Evolutionary conservation across 352 stramenopile species (phyloP).

Genomic region (Phytophthora cactorum): DNA sequence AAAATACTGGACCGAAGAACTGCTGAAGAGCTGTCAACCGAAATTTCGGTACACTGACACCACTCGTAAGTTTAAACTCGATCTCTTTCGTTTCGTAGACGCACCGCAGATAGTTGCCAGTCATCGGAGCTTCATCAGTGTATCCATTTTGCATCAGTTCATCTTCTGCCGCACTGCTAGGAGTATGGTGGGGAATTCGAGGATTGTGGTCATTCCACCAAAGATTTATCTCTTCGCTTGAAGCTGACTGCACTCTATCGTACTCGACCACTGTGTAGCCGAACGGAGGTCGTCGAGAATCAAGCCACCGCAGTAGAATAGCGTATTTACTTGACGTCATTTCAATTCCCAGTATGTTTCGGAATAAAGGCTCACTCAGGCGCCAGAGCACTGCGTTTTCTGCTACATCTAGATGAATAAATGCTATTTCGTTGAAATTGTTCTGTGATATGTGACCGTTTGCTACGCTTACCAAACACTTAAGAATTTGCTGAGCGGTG

Average conservation of each 20-base stretch:
- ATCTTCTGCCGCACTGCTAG: conserved; percentile 11
- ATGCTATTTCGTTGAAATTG: not conserved
- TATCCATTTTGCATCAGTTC: not conserved
- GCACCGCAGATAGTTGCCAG: conserved; percentile 22
- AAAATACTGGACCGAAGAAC: conserved; percentile 37
- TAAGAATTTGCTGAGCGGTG: conserved; percentile 16
- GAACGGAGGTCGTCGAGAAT: conserved; percentile 17
- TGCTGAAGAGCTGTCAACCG: conserved; percentile 44
- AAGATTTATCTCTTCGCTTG: conserved; percentile 1
- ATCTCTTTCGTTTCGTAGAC: conserved; percentile 49
- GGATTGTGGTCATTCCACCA: conserved; percentile 25
- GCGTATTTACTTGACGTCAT: conserved; percentile 10
- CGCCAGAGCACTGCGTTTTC: conserved; percentile 41
- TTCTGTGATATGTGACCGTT: conserved; percentile 10
- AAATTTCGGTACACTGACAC: conserved; percentile 43
- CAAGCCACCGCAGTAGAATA: conserved; percentile 19
- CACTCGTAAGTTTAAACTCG: conserved; percentile 47
- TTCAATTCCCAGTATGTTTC: conserved; percentile 29
- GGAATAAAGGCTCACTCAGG: conserved; percentile 32
- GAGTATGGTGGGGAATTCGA: conserved; percentile 9
- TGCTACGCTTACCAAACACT: conserved; percentile 8
- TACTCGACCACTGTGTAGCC: conserved; percentile 1
- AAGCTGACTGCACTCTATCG: not conserved
- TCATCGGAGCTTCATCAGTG: not conserved
- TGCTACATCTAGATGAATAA: conserved; percentile 6